phyloP scores from a whole-genome alignment of 768 basidiomycete genomes.

The Auriscalpium vulgare region DNA sequence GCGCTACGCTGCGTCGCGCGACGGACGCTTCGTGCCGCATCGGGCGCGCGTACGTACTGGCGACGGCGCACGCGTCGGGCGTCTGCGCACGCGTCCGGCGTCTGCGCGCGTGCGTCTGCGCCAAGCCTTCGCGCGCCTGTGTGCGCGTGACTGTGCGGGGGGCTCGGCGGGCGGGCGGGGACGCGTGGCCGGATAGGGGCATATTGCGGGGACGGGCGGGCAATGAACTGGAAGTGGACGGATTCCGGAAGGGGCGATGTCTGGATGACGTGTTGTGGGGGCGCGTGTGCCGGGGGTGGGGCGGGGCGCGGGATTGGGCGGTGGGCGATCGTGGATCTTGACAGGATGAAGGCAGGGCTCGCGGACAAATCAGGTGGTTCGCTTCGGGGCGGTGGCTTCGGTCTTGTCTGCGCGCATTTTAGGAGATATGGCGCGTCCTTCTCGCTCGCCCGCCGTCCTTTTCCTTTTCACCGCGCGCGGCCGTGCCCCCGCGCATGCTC shows the following conservation, averaged over 20 bases:
- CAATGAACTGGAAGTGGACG: slow-evolving; percentile 2
- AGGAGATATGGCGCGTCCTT: slow-evolving; percentile 14
- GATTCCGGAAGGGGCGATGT: slow-evolving; percentile 15
- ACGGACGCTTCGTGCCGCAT: slow-evolving; percentile 4
- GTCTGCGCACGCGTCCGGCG: too few relatives aligned
- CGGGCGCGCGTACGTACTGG: background rate
- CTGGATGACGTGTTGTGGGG: slow-evolving; percentile 20
- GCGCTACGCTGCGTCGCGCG: too few relatives aligned
- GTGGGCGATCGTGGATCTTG: slow-evolving; percentile 1
- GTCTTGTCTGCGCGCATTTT: slow-evolving; percentile 8
- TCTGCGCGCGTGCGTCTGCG: too few relatives aligned
- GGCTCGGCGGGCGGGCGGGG: slow-evolving; percentile 5
- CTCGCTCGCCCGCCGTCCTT: slow-evolving; percentile 13
- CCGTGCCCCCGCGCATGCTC: slow-evolving; percentile 2
- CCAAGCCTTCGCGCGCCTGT: too few relatives aligned
- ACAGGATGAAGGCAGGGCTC: slow-evolving; percentile 5
- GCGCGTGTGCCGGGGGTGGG: slow-evolving; percentile 17
- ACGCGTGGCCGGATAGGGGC: slow-evolving; percentile 11
- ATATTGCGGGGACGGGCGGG: slow-evolving; percentile 11
- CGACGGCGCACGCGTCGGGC: too few relatives aligned
- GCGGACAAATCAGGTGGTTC: slow-evolving; percentile 16
- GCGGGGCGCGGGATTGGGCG: slow-evolving; percentile 13
- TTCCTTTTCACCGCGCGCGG: too few relatives aligned
- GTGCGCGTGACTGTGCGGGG: too few relatives aligned
- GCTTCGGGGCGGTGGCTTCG: slow-evolving; percentile 6